These are phyloP conservation scores for Malus sieversii DNA, from an alignment of 306 rosid genomes.

Conservation along the genomic window DNA sequence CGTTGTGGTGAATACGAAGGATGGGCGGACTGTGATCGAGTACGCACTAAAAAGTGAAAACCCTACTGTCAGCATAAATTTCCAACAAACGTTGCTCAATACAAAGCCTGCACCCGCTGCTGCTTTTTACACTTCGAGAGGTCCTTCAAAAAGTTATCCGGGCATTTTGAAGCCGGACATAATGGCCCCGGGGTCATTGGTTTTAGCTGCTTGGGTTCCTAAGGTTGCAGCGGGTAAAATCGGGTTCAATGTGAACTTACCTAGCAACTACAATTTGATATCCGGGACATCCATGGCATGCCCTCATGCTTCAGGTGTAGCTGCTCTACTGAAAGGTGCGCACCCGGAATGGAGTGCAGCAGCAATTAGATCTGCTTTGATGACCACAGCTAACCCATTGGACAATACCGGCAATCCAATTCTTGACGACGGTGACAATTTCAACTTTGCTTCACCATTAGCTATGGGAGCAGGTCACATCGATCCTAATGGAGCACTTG, in stretches of 20 bases:
- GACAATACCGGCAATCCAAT: constrained; percentile 36
- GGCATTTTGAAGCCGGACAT: constrained; percentile 44
- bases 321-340: constrained; percentile 31
- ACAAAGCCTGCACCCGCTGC: constrained; percentile 41
- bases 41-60: not conserved
- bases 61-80: constrained; percentile 22
- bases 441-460: constrained; percentile 32
- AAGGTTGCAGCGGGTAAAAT: not conserved
- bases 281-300: constrained; percentile 60
- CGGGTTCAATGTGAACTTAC: constrained; percentile 14
- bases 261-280: constrained; percentile 23
- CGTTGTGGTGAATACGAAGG: constrained; percentile 26
- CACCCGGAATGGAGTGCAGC: constrained; percentile 50
- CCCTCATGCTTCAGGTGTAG: constrained; percentile 48
- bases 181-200: constrained; percentile 44
- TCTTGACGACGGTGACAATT: constrained; percentile 15
- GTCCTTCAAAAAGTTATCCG: constrained; percentile 35
- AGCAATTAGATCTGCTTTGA: constrained; percentile 40
- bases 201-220: constrained; percentile 43
- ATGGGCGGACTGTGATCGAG: constrained; percentile 20
- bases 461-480: constrained; percentile 45
- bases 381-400: constrained; percentile 39
- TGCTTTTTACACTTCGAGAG: constrained; percentile 39
- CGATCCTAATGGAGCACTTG: constrained; percentile 44
- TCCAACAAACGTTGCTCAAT: constrained; percentile 31